Evolutionary conservation across 2,329 filamentous ascomycete genomes (phyloP).

Genomic region (Tolypocladium guangdongense): DNA sequence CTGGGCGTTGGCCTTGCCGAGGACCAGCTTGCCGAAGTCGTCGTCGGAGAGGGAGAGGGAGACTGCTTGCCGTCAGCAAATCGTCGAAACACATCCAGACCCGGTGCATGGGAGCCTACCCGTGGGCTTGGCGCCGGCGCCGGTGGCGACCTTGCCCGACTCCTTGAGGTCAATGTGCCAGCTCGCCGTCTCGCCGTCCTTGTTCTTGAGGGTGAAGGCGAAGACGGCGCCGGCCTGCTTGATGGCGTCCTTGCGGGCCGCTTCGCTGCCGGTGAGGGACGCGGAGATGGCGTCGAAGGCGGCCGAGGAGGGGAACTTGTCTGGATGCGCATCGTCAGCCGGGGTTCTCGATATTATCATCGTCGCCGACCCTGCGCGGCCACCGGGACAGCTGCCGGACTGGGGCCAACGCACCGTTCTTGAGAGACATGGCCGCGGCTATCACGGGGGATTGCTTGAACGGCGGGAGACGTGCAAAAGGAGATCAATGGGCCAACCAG

Average conservation of each 20-base stretch:
- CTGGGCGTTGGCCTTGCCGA: constrained; percentile 88
- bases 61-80: constrained; percentile 40
- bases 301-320: constrained; percentile 77
- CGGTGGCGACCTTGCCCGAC: constrained; percentile 70
- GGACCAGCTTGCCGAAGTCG: constrained; percentile 75
- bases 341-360: no score
- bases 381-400: background rate
- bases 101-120: constrained; percentile 62
- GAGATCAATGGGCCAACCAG: background rate
- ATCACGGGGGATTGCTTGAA: background rate
- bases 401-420: constrained; percentile 42
- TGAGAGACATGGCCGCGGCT: constrained; percentile 52
- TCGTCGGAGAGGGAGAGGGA: constrained; percentile 75
- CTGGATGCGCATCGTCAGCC: constrained; percentile 27
- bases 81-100: constrained; percentile 20
- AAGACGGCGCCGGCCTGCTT: constrained; percentile 83
- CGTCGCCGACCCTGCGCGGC: background rate
- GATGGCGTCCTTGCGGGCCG: constrained; percentile 76
- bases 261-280: constrained; percentile 56
- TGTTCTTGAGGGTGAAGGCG: constrained; percentile 87
- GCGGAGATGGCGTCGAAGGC: constrained; percentile 83
- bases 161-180: constrained; percentile 97
- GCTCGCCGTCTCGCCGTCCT: constrained; percentile 62
- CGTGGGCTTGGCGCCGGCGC: constrained; percentile 68
- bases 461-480: background rate